Base-by-base conservation (phyloP, 768 basidiomycete genomes). In the Clavulina sp. region DNA sequence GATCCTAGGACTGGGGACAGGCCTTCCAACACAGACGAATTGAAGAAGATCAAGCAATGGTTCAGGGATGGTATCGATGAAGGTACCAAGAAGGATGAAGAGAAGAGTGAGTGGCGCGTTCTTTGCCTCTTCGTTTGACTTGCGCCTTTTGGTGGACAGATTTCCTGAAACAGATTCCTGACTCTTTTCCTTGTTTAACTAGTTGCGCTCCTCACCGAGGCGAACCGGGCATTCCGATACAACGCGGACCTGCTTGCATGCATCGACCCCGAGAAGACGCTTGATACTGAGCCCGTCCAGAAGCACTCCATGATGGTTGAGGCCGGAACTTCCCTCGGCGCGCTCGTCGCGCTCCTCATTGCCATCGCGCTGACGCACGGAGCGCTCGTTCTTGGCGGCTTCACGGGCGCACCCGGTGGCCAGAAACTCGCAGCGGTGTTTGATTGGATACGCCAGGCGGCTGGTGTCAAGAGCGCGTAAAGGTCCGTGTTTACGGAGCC, bases 31-130 rank as follows among this genome's bases (percentile, higher is more conserved):
- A 68, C 70, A 52, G 75, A 76, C 2, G 78, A 81, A 57, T 73
- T 86, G 69, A 76, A 72, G 64, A 74, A 75, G 57, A 78, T 84
- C 62, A 84, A 84, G 66, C 73, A 78, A 23, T 82, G 78, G 79
- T 79, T 74, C 61, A 70, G 74, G 46, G 70, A 64, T 23, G 74
- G 74, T 1, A 70, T 77, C 68, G 71, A 76, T 54, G 64, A 62
- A 46, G 75, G 70, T 19, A 74, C 66, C 19, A 70, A 70, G 9
- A 65, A 64, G 47, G 59, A 68, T 31, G 54, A 59, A 26, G 60
- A 67, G 24, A 76, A 75, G 66, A 66, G 74, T 73, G 53, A 44
- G 41, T 49, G 13, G 13, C 26, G n/a, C n/a, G n/a, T 26, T 26
- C 16, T 13, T 46, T 13, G 43, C 26, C 26, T 46, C 9, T 46